These are phyloP conservation scores for Rhizopogon sp. DNA, from an alignment of 768 basidiomycete species.

Conservation along the genomic window DNA sequence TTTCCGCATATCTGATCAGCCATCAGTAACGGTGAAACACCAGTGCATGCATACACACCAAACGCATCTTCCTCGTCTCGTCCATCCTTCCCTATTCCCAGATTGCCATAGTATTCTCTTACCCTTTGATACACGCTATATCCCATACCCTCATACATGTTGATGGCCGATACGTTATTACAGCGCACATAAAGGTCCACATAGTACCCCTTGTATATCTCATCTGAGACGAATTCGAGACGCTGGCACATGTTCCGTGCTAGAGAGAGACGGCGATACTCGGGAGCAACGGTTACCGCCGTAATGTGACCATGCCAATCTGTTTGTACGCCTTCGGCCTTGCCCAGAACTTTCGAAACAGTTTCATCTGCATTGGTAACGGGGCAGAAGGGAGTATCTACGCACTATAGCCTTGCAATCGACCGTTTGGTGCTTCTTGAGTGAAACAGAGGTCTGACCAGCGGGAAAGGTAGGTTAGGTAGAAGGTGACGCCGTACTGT, in stretches of 20 bases:
- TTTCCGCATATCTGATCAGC: slow-evolving; percentile 60
- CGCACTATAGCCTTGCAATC: slow-evolving; percentile 93
- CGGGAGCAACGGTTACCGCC: slow-evolving; percentile 90
- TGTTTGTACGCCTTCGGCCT: slow-evolving; percentile 70
- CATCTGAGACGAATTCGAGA: slow-evolving; percentile 82
- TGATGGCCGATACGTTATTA: slow-evolving; percentile 77
- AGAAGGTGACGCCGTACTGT: slow-evolving; percentile 86
- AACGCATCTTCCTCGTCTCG: slow-evolving; percentile 88
- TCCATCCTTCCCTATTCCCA: slow-evolving; percentile 73
- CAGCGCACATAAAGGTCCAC: slow-evolving; percentile 96
- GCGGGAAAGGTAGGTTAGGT: slow-evolving; percentile 79
- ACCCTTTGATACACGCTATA: slow-evolving; percentile 93
- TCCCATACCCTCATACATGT: slow-evolving; percentile 88
- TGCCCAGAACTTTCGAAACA: slow-evolving; percentile 71
- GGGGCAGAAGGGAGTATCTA: slow-evolving; percentile 5
- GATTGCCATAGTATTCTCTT: slow-evolving; percentile 79
- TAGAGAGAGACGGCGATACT: slow-evolving; percentile 84
- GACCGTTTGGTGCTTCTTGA: slow-evolving; percentile 74
- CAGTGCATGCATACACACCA: slow-evolving; percentile 48
- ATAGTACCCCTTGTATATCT: slow-evolving; percentile 78
- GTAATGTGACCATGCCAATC: slow-evolving; percentile 97
- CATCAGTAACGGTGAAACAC: slow-evolving; percentile 1
- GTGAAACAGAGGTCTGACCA: slow-evolving; percentile 92
- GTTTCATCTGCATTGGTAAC: neutral
- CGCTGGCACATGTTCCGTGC: slow-evolving; percentile 83